Evolutionary conservation across 2,329 filamentous ascomycete species (phyloP), one percentile per base, ranked within the genome.

Genomic region (Cercospora sesami): DNA sequence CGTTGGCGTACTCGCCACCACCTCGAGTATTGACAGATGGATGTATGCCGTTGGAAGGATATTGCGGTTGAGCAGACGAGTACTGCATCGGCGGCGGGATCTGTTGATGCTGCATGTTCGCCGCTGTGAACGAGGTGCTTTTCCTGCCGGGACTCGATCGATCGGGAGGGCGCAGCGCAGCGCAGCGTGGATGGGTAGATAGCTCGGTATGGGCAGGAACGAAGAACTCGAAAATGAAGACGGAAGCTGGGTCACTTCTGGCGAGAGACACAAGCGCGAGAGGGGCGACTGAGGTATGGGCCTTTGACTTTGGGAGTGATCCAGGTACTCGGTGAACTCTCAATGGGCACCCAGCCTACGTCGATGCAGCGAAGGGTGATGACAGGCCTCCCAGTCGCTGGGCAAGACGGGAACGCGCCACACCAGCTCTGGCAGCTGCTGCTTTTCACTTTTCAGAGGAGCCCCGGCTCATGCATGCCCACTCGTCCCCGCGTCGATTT

Each of bases 1-100:
- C 69, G 68, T 73, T 73, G 55, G 68, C 68, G 57, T 72, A 67
- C 23, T 67, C 70, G 61, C 62, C 51, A 61, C 57, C 69, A 61
- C 62, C 62, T 64, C 68, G 70, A 12, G 70, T 58, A 26, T 59
- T 65, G 31, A 66, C 53, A 51, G 68, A 60, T 63, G 69, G 65
- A 33, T 68, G 64, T 30, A 70, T 63, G 58, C 67, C 69, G 67
- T 72, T 72, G 39, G 69, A 59, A 23, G 63, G 39, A 65, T 72
- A 72, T 51, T 69, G 69, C 30, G 68, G 60, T 28, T 68, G 68
- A 14, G 66, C 30, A 12, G 63, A 55, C 26, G 67, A 48, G 57
- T 66, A 62, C n/a, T 66, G 60, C 60, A 66, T 67, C 58, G 68
- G 69, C 30, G 65, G 65, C 6, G 60, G 62, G 18, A 64, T 64